phyloP scores from a whole-genome alignment of 1,284 basidiomycete genomes.

The Ganoderma resinaceum region DNA sequence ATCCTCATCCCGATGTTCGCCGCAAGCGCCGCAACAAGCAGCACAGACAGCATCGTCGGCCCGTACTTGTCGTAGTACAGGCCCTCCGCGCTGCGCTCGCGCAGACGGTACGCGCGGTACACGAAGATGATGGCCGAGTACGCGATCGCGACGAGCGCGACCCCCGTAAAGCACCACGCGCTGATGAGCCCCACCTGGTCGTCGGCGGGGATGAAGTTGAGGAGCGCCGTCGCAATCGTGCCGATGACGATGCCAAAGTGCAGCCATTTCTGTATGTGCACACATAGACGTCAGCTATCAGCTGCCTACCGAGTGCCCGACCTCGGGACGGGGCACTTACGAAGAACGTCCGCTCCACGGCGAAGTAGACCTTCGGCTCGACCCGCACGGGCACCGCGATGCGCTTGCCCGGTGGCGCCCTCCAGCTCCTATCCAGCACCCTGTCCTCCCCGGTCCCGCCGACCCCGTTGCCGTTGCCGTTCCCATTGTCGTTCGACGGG shows the following conservation, averaged over 20 bases:
- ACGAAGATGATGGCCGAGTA: conserved; percentile 91
- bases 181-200: conserved; percentile 86
- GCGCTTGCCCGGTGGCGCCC: conserved; percentile 86
- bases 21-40: conserved; percentile 75
- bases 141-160: conserved; percentile 88
- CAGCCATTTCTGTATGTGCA: conserved; percentile 81
- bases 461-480: not conserved
- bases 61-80: conserved; percentile 91
- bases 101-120: conserved; percentile 82
- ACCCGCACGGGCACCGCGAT: conserved; percentile 94
- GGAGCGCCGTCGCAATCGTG: conserved; percentile 87
- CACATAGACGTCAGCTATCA: not conserved
- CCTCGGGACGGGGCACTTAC: conserved; percentile 47
- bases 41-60: conserved; percentile 77
- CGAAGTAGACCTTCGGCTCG: conserved; percentile 98
- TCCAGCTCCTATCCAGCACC: conserved; percentile 76
- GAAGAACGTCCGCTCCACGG: conserved; percentile 92
- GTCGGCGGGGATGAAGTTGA: conserved; percentile 86
- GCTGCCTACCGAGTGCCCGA: not conserved
- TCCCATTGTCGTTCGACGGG: conserved; percentile 34
- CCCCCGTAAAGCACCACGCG: conserved; percentile 87
- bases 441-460: conserved; percentile 52
- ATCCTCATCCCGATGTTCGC: conserved; percentile 77
- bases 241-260: conserved; percentile 91
- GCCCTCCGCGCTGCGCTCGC: conserved; percentile 78